Evolutionary conservation across 352 stramenopile genomes (phyloP).

Genomic region (Globisporangium radiosum): DNA sequence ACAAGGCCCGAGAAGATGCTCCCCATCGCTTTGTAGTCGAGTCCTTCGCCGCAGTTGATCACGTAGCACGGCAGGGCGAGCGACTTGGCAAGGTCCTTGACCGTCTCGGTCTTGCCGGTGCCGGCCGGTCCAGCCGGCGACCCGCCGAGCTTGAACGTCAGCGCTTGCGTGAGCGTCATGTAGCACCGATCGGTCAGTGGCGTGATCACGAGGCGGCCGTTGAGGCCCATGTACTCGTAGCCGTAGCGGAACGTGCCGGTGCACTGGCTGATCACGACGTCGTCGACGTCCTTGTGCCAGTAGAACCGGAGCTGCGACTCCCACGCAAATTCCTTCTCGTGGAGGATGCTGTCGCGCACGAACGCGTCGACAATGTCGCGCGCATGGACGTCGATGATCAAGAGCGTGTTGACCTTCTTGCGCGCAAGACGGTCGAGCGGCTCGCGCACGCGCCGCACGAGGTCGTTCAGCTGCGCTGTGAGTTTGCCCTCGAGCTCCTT

Average conservation of each 20-base stretch:
- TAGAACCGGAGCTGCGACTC: constrained; percentile 89
- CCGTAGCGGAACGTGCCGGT: constrained; percentile 90
- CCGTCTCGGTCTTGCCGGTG: constrained; percentile 92
- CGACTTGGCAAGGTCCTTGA: constrained; percentile 91
- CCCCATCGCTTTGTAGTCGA: constrained; percentile 92
- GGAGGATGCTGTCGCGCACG: constrained; percentile 84
- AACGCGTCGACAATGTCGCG: constrained; percentile 90
- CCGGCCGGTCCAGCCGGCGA: constrained; percentile 86
- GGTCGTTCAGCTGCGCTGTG: constrained; percentile 85
- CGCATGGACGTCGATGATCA: constrained; percentile 89
- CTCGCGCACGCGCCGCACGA: constrained; percentile 88
- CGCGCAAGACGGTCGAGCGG: constrained; percentile 75
- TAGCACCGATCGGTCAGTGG: constrained; percentile 91
- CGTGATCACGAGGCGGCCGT: constrained; percentile 90
- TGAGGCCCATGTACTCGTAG: constrained; percentile 93
- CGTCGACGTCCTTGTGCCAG: constrained; percentile 87
- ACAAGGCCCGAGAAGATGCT: constrained; percentile 87
- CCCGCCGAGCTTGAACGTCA: constrained; percentile 91
- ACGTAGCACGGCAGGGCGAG: constrained; percentile 90
- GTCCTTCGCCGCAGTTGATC: constrained; percentile 87
- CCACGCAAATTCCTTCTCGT: constrained; percentile 89
- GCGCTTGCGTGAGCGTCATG: constrained; percentile 90
- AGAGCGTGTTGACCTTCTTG: constrained; percentile 91
- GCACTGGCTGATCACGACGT: constrained; percentile 88
- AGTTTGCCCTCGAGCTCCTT: constrained; percentile 89